phyloP scores from a whole-genome alignment of 2,329 filamentous ascomycete genomes.

The Aspergillus luchuensis region DNA sequence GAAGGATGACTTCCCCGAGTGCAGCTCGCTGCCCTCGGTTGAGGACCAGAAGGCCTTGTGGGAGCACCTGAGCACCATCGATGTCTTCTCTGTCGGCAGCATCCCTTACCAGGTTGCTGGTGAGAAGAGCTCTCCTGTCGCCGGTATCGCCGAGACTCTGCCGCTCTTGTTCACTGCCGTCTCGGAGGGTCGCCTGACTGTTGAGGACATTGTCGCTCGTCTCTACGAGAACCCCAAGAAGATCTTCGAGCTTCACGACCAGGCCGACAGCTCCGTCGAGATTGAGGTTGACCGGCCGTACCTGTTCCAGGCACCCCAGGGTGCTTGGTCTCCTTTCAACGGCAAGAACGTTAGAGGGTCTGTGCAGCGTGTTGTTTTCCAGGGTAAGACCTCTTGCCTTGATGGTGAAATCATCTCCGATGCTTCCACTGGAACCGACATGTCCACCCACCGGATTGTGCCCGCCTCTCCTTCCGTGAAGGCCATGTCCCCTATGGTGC shows the following conservation, averaged over 20 bases:
- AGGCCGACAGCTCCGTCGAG: conserved; percentile 71
- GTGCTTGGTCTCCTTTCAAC: conserved; percentile 69
- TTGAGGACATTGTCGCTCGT: conserved; percentile 71
- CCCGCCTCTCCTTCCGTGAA: conserved; percentile 61
- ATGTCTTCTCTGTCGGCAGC: conserved; percentile 78
- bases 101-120: conserved; percentile 73
- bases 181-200: conserved; percentile 69
- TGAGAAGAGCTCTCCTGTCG: conserved; percentile 59
- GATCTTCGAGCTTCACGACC: conserved; percentile 81
- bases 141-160: conserved; percentile 72
- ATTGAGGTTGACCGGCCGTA: conserved; percentile 74
- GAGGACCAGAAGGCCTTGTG: conserved; percentile 73
- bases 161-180: conserved; percentile 76
- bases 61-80: conserved; percentile 71
- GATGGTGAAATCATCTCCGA: conserved; percentile 66
- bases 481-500: conserved; percentile 46
- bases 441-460: conserved; percentile 65
- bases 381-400: conserved; percentile 72
- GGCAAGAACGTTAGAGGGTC: conserved; percentile 69
- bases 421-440: conserved; percentile 67
- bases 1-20: conserved; percentile 69
- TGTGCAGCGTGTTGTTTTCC: conserved; percentile 75
- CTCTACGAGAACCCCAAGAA: conserved; percentile 77
- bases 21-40: conserved; percentile 64
- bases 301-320: conserved; percentile 52